Evolutionary conservation across 768 basidiomycete genomes (phyloP).

Genomic region (Dioszegia crocea): DNA sequence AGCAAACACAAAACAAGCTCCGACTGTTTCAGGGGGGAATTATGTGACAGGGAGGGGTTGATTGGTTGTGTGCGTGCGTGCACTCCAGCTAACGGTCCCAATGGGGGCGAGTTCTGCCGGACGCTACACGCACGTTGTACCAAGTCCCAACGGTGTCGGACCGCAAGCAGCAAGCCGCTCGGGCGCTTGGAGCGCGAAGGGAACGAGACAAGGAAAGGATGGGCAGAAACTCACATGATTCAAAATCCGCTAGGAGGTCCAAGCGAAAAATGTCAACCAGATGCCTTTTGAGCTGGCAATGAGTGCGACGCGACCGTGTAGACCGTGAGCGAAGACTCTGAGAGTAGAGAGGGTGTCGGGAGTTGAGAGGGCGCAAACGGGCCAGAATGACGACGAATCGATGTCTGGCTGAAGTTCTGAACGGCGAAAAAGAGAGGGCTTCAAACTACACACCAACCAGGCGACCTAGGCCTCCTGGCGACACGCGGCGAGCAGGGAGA

Average conservation of each 20-base stretch:
- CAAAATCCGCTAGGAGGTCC: neutral
- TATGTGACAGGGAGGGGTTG: neutral
- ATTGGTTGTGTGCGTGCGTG: neutral
- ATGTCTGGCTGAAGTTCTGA: too few relatives aligned
- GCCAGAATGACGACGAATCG: too few relatives aligned
- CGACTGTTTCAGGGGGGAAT: neutral
- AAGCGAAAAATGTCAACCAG: too few relatives aligned
- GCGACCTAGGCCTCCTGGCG: neutral
- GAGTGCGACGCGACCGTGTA: too few relatives aligned
- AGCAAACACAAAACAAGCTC: conserved; percentile 1
- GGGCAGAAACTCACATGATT: conserved; percentile 5
- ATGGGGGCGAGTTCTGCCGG: neutral
- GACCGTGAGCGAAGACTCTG: too few relatives aligned
- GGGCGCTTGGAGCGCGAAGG: too few relatives aligned
- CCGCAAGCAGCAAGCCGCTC: too few relatives aligned
- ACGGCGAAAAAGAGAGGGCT: too few relatives aligned
- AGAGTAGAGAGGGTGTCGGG: too few relatives aligned
- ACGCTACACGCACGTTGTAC: neutral
- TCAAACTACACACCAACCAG: neutral
- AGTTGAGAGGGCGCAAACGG: too few relatives aligned
- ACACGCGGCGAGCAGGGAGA: too few relatives aligned
- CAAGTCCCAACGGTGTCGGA: neutral
- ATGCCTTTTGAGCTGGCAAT: too few relatives aligned
- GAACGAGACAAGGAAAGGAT: neutral
- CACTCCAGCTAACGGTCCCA: neutral